Conservation (phyloP, 805 yeast species). For the Pichia occidentalis region DNA sequence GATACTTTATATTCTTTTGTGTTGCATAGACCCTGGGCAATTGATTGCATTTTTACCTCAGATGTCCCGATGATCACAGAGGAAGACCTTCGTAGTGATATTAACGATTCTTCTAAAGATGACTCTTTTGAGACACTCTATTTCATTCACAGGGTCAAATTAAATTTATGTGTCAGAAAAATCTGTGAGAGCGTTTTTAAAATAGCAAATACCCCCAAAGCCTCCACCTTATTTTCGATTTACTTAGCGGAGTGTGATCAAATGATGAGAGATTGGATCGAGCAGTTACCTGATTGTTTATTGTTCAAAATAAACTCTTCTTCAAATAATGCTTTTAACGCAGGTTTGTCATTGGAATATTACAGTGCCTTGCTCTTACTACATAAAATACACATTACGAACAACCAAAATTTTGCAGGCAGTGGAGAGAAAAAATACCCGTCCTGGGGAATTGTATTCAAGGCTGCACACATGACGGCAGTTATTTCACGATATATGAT, state of each 20-base stretch:
- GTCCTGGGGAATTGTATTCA: conserved; percentile 75
- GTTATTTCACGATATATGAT: conserved; percentile 51
- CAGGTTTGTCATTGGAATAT: conserved; percentile 61
- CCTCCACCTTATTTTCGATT: conserved; percentile 11
- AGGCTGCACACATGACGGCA: conserved; percentile 71
- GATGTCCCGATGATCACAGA: conserved; percentile 70
- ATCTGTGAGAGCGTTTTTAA: conserved; percentile 28
- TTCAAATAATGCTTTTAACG: conserved; percentile 27
- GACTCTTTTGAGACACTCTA: conserved; percentile 39
- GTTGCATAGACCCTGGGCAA: conserved; percentile 64
- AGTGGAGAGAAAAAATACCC: conserved; percentile 46
- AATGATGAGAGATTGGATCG: conserved; percentile 74
- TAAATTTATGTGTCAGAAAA: conserved; percentile 61
- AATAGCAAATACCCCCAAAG: conserved; percentile 25
- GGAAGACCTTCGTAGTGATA: conserved; percentile 57
- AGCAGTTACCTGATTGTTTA: conserved; percentile 54
- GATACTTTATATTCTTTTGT: conserved; percentile 61
- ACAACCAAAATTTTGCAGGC: conserved; percentile 26
- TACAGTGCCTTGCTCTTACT: conserved; percentile 66
- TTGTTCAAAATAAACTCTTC: conserved; percentile 52
- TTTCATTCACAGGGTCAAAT: conserved; percentile 55
- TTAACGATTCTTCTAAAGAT: conserved; percentile 35
- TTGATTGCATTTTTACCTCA: conserved; percentile 55
- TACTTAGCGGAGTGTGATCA: conserved; percentile 59
- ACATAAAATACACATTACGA: conserved; percentile 60